Base-by-base conservation (phyloP, 2,329 filamentous ascomycete genomes). In the Colletotrichum lentis region DNA sequence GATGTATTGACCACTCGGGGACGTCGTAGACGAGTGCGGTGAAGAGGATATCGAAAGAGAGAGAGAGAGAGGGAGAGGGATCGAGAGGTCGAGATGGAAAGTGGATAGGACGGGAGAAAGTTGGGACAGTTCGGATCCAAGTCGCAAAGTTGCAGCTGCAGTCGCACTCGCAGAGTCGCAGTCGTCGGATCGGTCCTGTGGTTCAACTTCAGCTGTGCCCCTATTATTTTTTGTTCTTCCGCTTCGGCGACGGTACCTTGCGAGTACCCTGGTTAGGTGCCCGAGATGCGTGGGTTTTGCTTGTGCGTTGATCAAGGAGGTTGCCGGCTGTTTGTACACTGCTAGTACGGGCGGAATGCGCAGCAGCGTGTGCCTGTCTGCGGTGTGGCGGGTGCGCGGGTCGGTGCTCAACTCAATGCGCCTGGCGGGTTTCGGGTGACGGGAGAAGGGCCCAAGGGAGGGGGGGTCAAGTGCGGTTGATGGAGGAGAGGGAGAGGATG, bases 361-460 rank as follows among this genome's bases (percentile, higher is more conserved):
- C 47, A 41, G 41, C 47, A 53, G 20, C 14, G 44, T 18, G 47
- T 43, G 20, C 14, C 35, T 18, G 47, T 43, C 24, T 39, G 35
- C 12, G 57, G 52, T 56, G 37, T 22, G 44, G 53, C 59, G 57
- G 57, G 53, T 50, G 35, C 58, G 52, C 52, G 53, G 64, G 63
- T 69, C 67, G 47, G 57, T 69, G 63, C 64, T 69, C 58, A 69
- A 67, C 67, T 66, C 58, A 67, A 67, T 67, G 67, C 64, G 67
- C 67, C 67, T 69, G 67, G 43, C 64, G 62, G 63, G 67, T 67
- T 69, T 69, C 57, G 66, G 53, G 52, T 59, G 64, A 57, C 61
- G 64, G 64, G 64, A 59, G 43, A 46, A 46, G 44, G 64, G 37
- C 37, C 35, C 52, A 55, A 55, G 31, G 49, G 52, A 39, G 52